Evolutionary conservation across 176 grass and related monocot genomes (phyloP), one percentile per base, ranked within the genome.

Genomic region (Avena sativa): DNA sequence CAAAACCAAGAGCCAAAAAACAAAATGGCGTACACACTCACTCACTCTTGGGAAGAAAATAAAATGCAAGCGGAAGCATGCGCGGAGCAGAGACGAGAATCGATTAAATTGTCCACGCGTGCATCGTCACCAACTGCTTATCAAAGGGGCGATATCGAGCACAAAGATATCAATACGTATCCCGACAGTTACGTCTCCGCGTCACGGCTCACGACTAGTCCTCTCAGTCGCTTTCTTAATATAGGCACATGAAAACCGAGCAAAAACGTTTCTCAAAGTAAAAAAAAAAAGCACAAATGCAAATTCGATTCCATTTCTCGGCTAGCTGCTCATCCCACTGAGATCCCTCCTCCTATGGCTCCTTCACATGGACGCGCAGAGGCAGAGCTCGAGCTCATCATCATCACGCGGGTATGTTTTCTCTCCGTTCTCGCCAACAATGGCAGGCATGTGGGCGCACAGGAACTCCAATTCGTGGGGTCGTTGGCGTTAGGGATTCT

Each of bases 281-380:
- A 15, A 21, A 36, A 28, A 5, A 65, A 63, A 36, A 21, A 0
- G 12, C 9, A 15, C 14, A 20, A 46, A 20, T n/a, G n/a, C n/a
- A n/a, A 26, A 4, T 32, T 32, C 3, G 50, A 80, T 86, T 86
- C 76, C 89, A 23, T 76, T 81, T 55, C 9, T 15, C 32, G 8
- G 14, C 60, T 44, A 11, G 8, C 69, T 77, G 76, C 61, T 69
- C 78, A 57, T 55, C 50, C 62, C 38, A 56, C 23, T 71, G 86
- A 65, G n/a, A n/a, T n/a, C n/a, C n/a, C n/a, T n/a, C n/a, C 32
- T 0, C 89, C 85, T 86, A 69, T 63, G 90, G 82, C 52, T 85
- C 85, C 77, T 53, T 85, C 85, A 91, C 90, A 91, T 91, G 90
- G 86, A 85, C 51, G 81, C 49, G 74, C 85, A 75, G 89, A 67